Conservation (phyloP, 805 yeast genomes). For the Myxozyma monticola region DNA sequence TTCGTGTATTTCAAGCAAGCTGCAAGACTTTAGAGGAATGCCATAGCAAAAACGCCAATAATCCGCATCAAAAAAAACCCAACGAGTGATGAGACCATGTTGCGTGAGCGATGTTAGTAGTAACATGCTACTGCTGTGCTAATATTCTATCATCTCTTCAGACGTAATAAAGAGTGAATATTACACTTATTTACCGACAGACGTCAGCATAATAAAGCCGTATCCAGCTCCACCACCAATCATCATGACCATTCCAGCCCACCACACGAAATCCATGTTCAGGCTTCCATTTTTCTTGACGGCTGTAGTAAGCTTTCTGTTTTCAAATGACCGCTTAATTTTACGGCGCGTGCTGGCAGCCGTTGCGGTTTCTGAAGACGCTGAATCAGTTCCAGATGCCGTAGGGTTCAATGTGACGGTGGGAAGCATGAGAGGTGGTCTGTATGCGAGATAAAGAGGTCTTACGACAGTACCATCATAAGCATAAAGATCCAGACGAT, state of each 20-base stretch:
- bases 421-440: slow-evolving; percentile 96
- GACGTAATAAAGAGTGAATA: no score
- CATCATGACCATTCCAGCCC: slow-evolving; percentile 43
- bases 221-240: slow-evolving; percentile 42
- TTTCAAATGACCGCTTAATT: slow-evolving; percentile 19
- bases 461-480: slow-evolving; percentile 73
- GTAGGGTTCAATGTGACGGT: slow-evolving; percentile 90
- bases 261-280: slow-evolving; percentile 38
- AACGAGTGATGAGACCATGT: no score
- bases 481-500: slow-evolving; percentile 69
- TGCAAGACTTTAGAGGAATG: no score
- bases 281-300: slow-evolving; percentile 36
- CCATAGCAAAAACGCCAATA: no score
- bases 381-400: slow-evolving; percentile 37
- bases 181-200: no score
- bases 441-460: slow-evolving; percentile 87
- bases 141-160: no score
- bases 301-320: slow-evolving; percentile 38
- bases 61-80: no score
- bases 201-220: no score
- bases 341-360: slow-evolving; percentile 9
- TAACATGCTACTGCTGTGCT: no score
- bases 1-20: no score
- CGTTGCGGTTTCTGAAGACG: slow-evolving; percentile 35
- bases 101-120: no score